phyloP scores from a whole-genome alignment of 2,329 filamentous ascomycete species.

The Colletotrichum zoysiae region DNA sequence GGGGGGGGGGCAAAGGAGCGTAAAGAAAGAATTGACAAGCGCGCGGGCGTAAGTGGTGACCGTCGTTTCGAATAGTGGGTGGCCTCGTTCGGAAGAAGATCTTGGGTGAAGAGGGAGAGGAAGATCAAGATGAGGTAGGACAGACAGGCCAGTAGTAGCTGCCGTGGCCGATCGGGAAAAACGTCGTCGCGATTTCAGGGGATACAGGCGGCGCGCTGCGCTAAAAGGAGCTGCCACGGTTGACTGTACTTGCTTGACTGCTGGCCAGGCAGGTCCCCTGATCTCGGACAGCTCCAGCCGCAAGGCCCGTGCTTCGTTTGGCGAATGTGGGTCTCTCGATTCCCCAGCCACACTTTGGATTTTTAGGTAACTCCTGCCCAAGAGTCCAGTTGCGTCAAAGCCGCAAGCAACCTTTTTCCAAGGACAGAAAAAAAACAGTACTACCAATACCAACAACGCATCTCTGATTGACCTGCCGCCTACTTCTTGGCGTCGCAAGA shows the following conservation, averaged over 20 bases:
- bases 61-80: neutral
- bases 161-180: conserved; percentile 38
- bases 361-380: conserved; percentile 26
- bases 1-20: conserved; percentile 21
- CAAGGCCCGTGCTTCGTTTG: conserved; percentile 9
- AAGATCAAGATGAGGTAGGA: conserved; percentile 10
- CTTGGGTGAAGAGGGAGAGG: conserved; percentile 13
- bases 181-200: conserved; percentile 42
- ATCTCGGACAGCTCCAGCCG: conserved; percentile 31
- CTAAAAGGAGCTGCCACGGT: conserved; percentile 39
- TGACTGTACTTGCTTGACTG: conserved; percentile 14
- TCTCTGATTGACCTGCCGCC: conserved; percentile 23
- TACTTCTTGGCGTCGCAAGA: conserved; percentile 18
- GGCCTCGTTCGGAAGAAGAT: neutral
- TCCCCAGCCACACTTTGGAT: conserved; percentile 36
- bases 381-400: conserved; percentile 27
- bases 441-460: conserved; percentile 14
- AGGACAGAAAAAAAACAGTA: neutral
- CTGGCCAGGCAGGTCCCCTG: conserved; percentile 7
- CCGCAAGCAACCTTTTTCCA: conserved; percentile 4
- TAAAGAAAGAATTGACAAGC: conserved; percentile 20
- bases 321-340: neutral
- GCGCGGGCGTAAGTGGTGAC: neutral
- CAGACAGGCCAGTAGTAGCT: conserved; percentile 20
- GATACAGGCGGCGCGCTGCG: conserved; percentile 34